Evolutionary conservation across 2,329 filamentous ascomycete species (phyloP), one percentile per base, ranked within the genome.

Genomic region (Colletotrichum neosansevieriae): DNA sequence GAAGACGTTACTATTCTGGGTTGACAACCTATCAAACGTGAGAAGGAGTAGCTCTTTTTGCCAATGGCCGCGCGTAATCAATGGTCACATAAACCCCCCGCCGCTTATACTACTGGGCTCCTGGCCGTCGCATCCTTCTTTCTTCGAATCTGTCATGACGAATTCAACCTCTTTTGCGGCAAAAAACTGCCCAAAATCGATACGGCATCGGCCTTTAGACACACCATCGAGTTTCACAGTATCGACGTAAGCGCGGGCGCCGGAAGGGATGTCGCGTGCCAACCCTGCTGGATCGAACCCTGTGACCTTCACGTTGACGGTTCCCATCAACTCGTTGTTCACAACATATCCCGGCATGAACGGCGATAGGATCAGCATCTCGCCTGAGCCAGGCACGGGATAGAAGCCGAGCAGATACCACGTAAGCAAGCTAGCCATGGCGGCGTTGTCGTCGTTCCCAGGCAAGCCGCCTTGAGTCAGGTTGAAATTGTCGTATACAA

Each of bases 401-500:
- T 59, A 59, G n/a, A 64, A 50, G 0, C 36, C 62, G 4, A 59
- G 36, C 0, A 64, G 34, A 19, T 59, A 64, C 44, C 45, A 64
- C 13, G 45, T 42, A 1, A 59, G 9, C 6, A 64, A 32, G 2
- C 62, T 64, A 10, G 54, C 45, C 56, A 59, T 53, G 1, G 45
- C 62, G 0, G 62, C 45, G 17, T 64, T 53, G 36, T 64, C 45
- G 10, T 64, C 54, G 3, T 59, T 59, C 0, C 54, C 62, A 19
- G 54, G 17, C 1, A 50, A 19, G 4, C 44, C 62, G 17, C 19
- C 24, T 0, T 45, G 62, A 6, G 21, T 59, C 19, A 36, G 13
- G 2, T 64, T 64, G 45, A 59, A 51, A 3, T 64, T 59, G 24
- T 64, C 62, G 1, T 64, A 58, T 0, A 64, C 54, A 3, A 64